Percentiles rank a stretch among this genome's conserved stretches.
Evolutionary conservation across 2,329 filamentous ascomycete species (phyloP).

Genomic region (Aspergillus jensenii): DNA sequence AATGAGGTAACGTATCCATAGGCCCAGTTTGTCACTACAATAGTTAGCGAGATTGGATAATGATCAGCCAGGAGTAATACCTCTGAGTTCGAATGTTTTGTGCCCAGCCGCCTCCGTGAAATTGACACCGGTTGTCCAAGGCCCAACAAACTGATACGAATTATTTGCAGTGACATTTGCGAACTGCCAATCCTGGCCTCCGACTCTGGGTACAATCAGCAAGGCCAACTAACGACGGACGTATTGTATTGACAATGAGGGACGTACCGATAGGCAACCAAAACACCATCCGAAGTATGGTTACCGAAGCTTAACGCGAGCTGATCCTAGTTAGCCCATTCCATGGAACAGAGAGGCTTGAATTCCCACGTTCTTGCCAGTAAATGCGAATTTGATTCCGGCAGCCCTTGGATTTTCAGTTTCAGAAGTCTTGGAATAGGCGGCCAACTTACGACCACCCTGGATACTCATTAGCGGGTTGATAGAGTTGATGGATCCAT

Average conservation of each 20-base stretch:
- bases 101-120: conserved; percentile 37
- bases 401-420: conserved; percentile 37
- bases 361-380: conserved; percentile 44
- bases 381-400: conserved; percentile 58
- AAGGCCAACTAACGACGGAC: not conserved
- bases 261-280: conserved; percentile 52
- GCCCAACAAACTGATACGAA: conserved; percentile 57
- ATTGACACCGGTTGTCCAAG: conserved; percentile 45
- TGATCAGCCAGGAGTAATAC: conserved; percentile 8
- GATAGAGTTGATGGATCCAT: not conserved
- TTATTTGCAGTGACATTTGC: conserved; percentile 59
- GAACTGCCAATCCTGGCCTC: conserved; percentile 60
- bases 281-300: conserved; percentile 49
- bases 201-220: conserved; percentile 40
- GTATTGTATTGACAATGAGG: not conserved
- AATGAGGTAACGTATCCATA: conserved; percentile 43
- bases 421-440: not conserved
- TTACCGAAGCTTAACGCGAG: conserved; percentile 55
- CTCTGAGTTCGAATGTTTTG: conserved; percentile 55
- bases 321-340: conserved; percentile 12
- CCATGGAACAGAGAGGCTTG: too few species aligned
- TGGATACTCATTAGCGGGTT: conserved; percentile 3
- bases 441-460: conserved; percentile 54
- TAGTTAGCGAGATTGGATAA: not conserved
- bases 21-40: conserved; percentile 58